Evolutionary conservation across 225 moss, liverwort and hornwort genomes (phyloP).

Genomic region (Asterella californica): DNA sequence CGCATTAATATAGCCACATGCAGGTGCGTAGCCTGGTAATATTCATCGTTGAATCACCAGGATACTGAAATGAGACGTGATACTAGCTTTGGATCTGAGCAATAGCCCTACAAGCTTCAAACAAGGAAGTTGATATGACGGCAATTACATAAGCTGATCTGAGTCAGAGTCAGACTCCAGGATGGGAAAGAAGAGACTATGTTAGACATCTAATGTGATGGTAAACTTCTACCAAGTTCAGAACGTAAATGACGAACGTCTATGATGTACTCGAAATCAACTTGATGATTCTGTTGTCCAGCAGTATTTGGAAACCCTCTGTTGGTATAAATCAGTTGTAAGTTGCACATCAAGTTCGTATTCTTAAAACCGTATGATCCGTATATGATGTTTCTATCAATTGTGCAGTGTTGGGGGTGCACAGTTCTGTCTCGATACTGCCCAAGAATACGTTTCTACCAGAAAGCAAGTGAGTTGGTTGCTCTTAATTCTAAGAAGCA

Average conservation of each 20-base stretch:
- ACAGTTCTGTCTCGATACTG: constrained; percentile 91
- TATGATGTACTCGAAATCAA: background rate
- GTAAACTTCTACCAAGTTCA: background rate
- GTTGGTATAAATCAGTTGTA: background rate
- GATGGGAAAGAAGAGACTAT: background rate
- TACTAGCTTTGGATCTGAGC: background rate
- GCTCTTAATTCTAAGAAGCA: background rate
- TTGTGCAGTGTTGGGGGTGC: constrained; percentile 70
- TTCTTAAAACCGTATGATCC: background rate
- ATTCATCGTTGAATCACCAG: background rate
- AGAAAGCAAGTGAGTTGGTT: constrained; percentile 76
- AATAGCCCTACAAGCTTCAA: background rate
- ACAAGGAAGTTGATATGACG: background rate
- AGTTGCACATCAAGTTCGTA: background rate
- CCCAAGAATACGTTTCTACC: constrained; percentile 77
- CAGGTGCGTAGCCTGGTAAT: constrained; percentile 37
- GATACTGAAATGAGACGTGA: background rate
- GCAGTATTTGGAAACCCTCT: background rate
- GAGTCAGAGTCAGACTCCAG: background rate
- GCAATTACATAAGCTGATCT: background rate
- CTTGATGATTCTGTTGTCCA: background rate
- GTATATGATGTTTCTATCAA: background rate
- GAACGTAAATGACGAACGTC: background rate
- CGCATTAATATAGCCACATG: constrained; percentile 67
- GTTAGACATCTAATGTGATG: background rate